Conservation (phyloP, 345 rosid species). For the Toxicodendron radicans region DNA sequence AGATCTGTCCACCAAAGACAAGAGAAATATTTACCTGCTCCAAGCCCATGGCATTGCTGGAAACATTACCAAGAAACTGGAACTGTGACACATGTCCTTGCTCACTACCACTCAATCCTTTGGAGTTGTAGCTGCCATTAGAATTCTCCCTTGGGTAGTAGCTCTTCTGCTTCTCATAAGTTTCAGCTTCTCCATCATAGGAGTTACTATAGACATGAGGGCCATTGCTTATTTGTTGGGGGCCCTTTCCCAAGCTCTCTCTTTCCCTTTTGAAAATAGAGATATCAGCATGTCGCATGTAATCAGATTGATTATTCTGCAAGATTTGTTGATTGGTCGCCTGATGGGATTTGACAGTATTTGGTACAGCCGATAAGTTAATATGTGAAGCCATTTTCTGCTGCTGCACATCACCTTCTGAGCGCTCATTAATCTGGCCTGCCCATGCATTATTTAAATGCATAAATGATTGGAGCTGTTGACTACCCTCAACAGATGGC, state of each 20-base stretch:
- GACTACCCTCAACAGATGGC: slow-evolving; percentile 29
- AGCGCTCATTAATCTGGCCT: slow-evolving; percentile 35
- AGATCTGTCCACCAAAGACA: neutral
- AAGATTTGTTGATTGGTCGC: slow-evolving; percentile 12
- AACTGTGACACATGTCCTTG: slow-evolving; percentile 28
- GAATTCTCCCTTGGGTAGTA: slow-evolving; percentile 27
- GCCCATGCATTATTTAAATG: slow-evolving; percentile 42
- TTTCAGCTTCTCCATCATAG: slow-evolving; percentile 23
- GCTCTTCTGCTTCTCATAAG: slow-evolving; percentile 22
- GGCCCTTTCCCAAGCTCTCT: slow-evolving; percentile 21
- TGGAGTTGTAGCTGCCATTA: slow-evolving; percentile 23
- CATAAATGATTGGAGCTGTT: slow-evolving; percentile 34
- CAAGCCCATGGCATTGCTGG: slow-evolving; percentile 21
- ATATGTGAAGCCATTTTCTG: slow-evolving; percentile 17
- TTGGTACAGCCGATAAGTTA: neutral
- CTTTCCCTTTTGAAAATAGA: slow-evolving; percentile 17
- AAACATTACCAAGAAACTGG: slow-evolving; percentile 25
- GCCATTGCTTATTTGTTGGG: slow-evolving; percentile 24
- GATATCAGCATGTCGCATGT: slow-evolving; percentile 16
- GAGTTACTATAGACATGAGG: slow-evolving; percentile 15
- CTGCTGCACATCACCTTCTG: slow-evolving; percentile 23
- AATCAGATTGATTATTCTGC: slow-evolving; percentile 20
- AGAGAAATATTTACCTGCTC: slow-evolving; percentile 28
- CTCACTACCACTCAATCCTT: slow-evolving; percentile 20
- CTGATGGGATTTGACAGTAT: slow-evolving; percentile 2